Conservation (phyloP, 495 filamentous ascomycete species). For the Penicillium tannophilum region DNA sequence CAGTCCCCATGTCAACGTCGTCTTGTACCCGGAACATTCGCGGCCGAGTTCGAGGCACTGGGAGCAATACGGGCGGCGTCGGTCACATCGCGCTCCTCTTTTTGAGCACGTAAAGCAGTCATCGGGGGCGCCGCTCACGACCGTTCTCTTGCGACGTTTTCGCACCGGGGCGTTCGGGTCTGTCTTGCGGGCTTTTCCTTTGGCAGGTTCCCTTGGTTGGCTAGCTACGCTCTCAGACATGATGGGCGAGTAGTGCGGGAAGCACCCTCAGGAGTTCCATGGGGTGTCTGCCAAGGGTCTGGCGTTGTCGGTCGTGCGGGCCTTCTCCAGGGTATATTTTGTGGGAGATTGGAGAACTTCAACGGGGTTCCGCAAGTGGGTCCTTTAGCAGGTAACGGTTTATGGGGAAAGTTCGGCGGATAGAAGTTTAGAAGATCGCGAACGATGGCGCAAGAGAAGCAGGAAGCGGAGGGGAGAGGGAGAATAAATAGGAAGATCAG, state of each 20-base stretch:
- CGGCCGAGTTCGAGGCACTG: constrained; percentile 90
- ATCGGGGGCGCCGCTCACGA: constrained; percentile 85
- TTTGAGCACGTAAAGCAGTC: constrained; percentile 96
- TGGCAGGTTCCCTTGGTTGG: constrained; percentile 23
- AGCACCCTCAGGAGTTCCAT: constrained; percentile 23
- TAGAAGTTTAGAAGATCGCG: not conserved
- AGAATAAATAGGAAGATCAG: not conserved
- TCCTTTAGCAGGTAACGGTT: not conserved
- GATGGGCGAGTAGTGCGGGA: constrained; percentile 12
- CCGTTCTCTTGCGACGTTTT: constrained; percentile 86
- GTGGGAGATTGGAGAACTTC: not conserved
- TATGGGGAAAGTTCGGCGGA: not conserved
- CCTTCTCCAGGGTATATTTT: not conserved
- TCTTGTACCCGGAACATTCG: constrained; percentile 97
- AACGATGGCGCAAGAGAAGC: not conserved
- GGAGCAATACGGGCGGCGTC: constrained; percentile 90
- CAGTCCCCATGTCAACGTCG: constrained; percentile 95
- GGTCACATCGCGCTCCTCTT: constrained; percentile 81
- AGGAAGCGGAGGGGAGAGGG: not conserved
- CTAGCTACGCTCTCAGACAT: constrained; percentile 23
- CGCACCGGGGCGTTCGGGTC: constrained; percentile 40
- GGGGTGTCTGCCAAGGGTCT: not conserved
- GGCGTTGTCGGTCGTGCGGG: constrained; percentile 4
- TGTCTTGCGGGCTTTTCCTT: constrained; percentile 33
- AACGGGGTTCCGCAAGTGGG: constrained; percentile 4